Conservation (phyloP, 306 rosid genomes). For the Cucurbita pepo region DNA sequence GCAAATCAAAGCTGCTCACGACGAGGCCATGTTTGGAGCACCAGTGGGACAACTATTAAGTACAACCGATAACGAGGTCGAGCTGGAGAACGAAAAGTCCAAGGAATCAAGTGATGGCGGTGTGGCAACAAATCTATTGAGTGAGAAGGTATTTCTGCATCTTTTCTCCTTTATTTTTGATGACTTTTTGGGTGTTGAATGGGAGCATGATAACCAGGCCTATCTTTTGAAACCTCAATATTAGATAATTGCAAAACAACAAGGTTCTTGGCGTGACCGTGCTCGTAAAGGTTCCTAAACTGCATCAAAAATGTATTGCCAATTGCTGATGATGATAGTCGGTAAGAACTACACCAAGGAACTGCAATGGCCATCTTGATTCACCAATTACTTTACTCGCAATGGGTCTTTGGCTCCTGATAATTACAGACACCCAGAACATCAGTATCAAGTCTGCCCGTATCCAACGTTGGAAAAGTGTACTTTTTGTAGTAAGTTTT, state of each 20-base stretch:
- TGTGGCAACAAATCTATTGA: constrained; percentile 45
- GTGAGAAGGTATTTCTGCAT: constrained; percentile 46
- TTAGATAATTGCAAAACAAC: constrained; percentile 70
- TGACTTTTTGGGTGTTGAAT: not conserved
- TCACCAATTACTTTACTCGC: not conserved
- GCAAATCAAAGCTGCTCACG: constrained; percentile 74
- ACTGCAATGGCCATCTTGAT: not conserved
- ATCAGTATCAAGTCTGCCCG: not conserved
- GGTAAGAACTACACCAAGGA: not conserved
- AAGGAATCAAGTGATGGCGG: constrained; percentile 28
- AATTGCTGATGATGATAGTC: not conserved
- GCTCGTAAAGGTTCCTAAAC: constrained; percentile 23
- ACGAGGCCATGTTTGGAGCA: constrained; percentile 83
- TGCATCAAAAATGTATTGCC: not conserved
- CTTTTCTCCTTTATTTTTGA: not conserved
- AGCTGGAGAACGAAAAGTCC: constrained; percentile 19
- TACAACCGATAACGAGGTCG: constrained; percentile 34
- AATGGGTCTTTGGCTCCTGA: not conserved
- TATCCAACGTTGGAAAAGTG: not conserved
- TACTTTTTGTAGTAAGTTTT: not conserved
- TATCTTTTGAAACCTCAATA: constrained; percentile 4
- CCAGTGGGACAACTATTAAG: constrained; percentile 22
- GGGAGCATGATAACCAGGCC: not conserved
- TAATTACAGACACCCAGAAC: not conserved
- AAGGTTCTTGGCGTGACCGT: constrained; percentile 90